Base-by-base conservation (phyloP, 2,329 filamentous ascomycete species). In the Colletotrichum chrysophilum region DNA sequence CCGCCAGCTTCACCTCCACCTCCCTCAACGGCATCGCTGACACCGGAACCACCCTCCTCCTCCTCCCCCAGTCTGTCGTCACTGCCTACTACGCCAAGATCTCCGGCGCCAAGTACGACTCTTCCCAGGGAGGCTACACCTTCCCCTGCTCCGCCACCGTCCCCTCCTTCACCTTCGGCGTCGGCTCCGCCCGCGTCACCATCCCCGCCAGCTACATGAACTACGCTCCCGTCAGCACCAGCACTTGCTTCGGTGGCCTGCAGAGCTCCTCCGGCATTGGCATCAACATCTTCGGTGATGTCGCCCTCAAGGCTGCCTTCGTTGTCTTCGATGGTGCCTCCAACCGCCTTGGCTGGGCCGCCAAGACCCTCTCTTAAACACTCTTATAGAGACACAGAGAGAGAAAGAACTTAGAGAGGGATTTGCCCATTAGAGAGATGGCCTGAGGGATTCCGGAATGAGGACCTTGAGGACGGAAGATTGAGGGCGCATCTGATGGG, bases 251-350 rank as follows among this genome's bases (percentile, higher is more conserved):
- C 79, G 91, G 91, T 76, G 92, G 91, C 70, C 88, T 93, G 67
- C 91, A 93, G 86, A 83, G 74, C 65, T 74, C 66, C 75, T 30
- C 60, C 18, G 71, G 62, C 58, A 69, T 77, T 7, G 74, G 66
- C 10, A 85, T 91, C 80, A 88, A 85, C 79, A 93, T 93, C 82
- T 91, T 92, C 74, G 92, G 92, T 34, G 91, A 93, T 78, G 86
- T 92, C 77, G 92, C 93, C 85, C 86, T 93, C 74, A 93, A 93
- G 89, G 87, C 86, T 78, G 88, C 91, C 80, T 93, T 91, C 78
- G 90, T 90, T 61, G 87, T 93, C 70, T 92, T 91, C 78, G 89
- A 91, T 80, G 79, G 81, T 12, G 79, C 82, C 36, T 84, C 83
- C 4, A 84, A 83, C 36, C 80, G 81, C 58, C 78, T 88, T 48